Evolutionary conservation across 2,329 filamentous ascomycete genomes (phyloP).

Genomic region (Mycosphaerella sp.): DNA sequence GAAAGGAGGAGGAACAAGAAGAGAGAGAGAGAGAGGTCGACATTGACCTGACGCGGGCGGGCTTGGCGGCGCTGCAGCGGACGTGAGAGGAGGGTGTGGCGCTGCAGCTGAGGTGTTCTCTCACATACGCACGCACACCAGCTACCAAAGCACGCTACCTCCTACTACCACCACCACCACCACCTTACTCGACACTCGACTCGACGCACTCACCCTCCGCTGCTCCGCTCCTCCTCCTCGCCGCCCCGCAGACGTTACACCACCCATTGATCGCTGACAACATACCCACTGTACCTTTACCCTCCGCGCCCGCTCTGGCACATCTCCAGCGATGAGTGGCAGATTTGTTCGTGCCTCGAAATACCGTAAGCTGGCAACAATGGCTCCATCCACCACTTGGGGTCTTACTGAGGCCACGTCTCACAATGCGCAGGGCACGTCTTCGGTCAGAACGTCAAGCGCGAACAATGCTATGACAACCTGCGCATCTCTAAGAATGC

Average conservation of each 20-base stretch:
- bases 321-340: constrained; percentile 51
- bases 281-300: background rate
- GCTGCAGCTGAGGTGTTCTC: too few species aligned
- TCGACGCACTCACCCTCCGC: too few species aligned
- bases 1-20: too few species aligned
- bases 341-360: constrained; percentile 69
- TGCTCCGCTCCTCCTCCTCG: background rate
- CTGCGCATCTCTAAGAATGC: constrained; percentile 95
- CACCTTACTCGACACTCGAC: too few species aligned
- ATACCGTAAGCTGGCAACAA: constrained; percentile 52
- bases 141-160: too few species aligned
- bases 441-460: constrained; percentile 90
- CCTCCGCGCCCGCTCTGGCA: background rate
- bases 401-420: constrained; percentile 3
- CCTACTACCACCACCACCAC: too few species aligned
- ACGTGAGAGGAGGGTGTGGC: too few species aligned
- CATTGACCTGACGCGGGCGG: too few species aligned
- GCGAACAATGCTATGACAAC: constrained; percentile 99
- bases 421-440: constrained; percentile 67
- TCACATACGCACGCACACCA: too few species aligned
- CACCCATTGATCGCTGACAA: background rate
- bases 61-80: too few species aligned
- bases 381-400: background rate
- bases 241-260: background rate
- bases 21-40: too few species aligned